Evolutionary conservation across 2,329 filamentous ascomycete genomes (phyloP), one percentile per base, ranked within the genome.

Genomic region (Diplodia mutila): DNA sequence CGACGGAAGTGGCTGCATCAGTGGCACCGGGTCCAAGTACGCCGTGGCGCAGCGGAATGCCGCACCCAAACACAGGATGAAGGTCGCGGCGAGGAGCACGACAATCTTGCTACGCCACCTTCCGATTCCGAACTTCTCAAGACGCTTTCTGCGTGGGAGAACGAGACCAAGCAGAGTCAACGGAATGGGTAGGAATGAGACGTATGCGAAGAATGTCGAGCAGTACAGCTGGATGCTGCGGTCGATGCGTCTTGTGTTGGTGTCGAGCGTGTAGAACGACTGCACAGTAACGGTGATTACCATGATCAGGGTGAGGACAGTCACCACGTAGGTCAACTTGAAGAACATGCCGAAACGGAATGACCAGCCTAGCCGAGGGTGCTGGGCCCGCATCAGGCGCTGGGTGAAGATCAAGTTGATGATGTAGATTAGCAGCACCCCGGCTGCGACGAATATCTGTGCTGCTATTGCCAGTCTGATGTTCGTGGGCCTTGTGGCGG

Each of bases 341-440:
- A 93, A 90, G 29, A 78, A 67, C 23, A 81, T 70, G 1, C 81
- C 82, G 27, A 87, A 81, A 1, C 79, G 72, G 27, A 79, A 82
- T 69, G 86, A 84, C 91, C 92, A 94, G 68, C 91, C 92, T 37
- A 92, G 75, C 2, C 77, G 75, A 0, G 92, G 91, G 73, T 94
- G 91, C 54, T 87, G 86, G 4, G 90, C 90, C 65, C 93, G 86
- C 21, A 95, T 78, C 29, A 97, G 84, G 54, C 93, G 88, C 78
- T 93, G 91, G 0, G 89, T 80, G 75, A 94, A 91, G 73, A 95
- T 80, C 51, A 96, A 80, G 79, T 97, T 95, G 78, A 93, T 81
- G 73, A 94, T 80, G 78, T 91, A 94, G 29, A 96, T 81, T 8
- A 96, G 78, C 39, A 96, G 76, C 18, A 93, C 88, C 51, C 92